Conservation (phyloP, 768 basidiomycete genomes). For the Imleria badia region DNA sequence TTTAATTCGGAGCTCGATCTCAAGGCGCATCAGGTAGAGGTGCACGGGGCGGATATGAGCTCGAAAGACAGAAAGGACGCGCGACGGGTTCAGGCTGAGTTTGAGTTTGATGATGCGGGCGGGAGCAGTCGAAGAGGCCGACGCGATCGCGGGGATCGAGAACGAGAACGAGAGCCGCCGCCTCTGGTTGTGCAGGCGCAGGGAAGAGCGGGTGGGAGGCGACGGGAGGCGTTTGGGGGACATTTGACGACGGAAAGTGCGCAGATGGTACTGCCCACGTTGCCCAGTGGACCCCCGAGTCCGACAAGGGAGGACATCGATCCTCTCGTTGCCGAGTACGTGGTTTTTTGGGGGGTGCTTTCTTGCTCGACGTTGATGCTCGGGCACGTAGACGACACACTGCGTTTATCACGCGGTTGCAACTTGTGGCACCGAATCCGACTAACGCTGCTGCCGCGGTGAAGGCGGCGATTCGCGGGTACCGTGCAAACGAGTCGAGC, state of each 20-base stretch:
- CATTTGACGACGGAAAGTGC: slow-evolving; percentile 46
- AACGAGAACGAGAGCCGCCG: slow-evolving; percentile 46
- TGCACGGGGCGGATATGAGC: slow-evolving; percentile 74
- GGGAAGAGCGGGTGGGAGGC: slow-evolving; percentile 37
- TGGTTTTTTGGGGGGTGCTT: neutral
- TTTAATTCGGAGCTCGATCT: slow-evolving; percentile 87
- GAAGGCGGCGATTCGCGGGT: slow-evolving; percentile 77
- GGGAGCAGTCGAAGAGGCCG: slow-evolving; percentile 46
- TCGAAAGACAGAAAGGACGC: slow-evolving; percentile 68
- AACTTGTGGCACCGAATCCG: slow-evolving; percentile 55
- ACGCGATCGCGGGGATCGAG: slow-evolving; percentile 46
- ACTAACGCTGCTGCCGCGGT: slow-evolving; percentile 58
- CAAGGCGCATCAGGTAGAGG: slow-evolving; percentile 86
- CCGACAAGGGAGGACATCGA: slow-evolving; percentile 47
- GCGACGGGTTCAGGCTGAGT: slow-evolving; percentile 59
- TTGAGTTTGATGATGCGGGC: slow-evolving; percentile 65
- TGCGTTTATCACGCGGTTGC: slow-evolving; percentile 63
- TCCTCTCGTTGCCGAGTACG: slow-evolving; percentile 55
- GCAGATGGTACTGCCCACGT: slow-evolving; percentile 13
- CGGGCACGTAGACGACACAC: slow-evolving; percentile 56
- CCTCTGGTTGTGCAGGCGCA: slow-evolving; percentile 22
- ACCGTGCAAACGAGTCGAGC: slow-evolving; percentile 69
- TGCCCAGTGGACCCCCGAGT: slow-evolving; percentile 29
- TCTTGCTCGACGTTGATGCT: neutral
- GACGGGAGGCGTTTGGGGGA: slow-evolving; percentile 64